Evolutionary conservation across 768 basidiomycete species (phyloP).

Genomic region (Pisolithus sp.): DNA sequence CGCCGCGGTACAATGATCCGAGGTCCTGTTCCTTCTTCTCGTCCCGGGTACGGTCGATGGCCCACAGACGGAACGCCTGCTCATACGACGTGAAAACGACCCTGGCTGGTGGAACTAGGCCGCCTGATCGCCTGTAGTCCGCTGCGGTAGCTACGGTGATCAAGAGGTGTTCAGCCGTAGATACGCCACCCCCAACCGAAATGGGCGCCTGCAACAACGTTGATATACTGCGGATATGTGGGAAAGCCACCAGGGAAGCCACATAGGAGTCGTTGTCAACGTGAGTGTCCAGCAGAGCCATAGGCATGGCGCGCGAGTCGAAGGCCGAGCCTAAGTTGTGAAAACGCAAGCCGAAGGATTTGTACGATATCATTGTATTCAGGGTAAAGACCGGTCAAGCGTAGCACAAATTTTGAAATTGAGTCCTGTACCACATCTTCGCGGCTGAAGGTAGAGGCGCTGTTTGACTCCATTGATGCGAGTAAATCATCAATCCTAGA

Average conservation of each 20-base stretch:
- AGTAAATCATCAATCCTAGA: conserved; percentile 47
- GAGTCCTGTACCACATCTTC: conserved; percentile 77
- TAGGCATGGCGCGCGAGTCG: conserved; percentile 38
- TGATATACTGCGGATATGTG: conserved; percentile 40
- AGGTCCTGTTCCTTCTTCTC: conserved; percentile 57
- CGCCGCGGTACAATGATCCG: conserved; percentile 71
- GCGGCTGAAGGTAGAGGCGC: conserved; percentile 37
- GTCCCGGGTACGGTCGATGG: conserved; percentile 67
- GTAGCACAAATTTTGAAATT: conserved; percentile 67
- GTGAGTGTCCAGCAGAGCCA: conserved; percentile 9
- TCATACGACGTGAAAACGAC: conserved; percentile 52
- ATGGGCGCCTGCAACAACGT: conserved; percentile 26
- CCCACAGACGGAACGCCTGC: conserved; percentile 75
- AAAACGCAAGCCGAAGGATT: conserved; percentile 61
- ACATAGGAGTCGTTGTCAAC: conserved; percentile 19
- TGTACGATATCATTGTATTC: conserved; percentile 66
- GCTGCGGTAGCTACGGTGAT: conserved; percentile 39
- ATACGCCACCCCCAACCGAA: conserved; percentile 4
- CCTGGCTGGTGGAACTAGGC: conserved; percentile 1
- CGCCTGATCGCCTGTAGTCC: conserved; percentile 17
- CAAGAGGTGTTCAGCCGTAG: conserved; percentile 29
- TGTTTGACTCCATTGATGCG: conserved; percentile 28
- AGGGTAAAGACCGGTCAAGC: conserved; percentile 60
- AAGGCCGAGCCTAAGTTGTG: conserved; percentile 67
- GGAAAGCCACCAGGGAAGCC: conserved; percentile 45